Evolutionary conservation across 305 asterid species (phyloP).

Genomic region (Rubia balearica): DNA sequence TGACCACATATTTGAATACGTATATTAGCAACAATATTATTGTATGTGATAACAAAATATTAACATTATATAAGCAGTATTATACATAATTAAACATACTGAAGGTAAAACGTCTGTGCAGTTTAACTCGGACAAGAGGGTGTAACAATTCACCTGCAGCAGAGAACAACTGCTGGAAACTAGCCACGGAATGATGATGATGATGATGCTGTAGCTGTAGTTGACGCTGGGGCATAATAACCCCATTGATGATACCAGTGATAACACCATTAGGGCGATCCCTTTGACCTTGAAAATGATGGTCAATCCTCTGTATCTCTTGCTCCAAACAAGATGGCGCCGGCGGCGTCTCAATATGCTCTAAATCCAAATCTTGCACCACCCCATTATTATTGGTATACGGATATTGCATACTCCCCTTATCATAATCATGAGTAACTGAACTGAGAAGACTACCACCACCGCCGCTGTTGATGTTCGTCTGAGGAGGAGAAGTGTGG

Average conservation of each 20-base stretch:
- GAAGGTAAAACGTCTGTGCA: too few species aligned
- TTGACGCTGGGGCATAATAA: slow-evolving; percentile 1
- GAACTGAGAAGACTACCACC: background rate
- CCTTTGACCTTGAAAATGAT: slow-evolving; percentile 25
- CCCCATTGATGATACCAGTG: slow-evolving; percentile 24
- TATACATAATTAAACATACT: too few species aligned
- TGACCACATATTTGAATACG: too few species aligned
- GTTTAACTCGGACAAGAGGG: too few species aligned
- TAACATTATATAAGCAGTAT: too few species aligned
- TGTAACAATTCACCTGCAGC: slow-evolving; percentile 34
- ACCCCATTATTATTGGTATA: background rate
- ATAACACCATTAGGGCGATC: slow-evolving; percentile 27
- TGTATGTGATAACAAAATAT: too few species aligned
- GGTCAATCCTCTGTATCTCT: slow-evolving; percentile 30
- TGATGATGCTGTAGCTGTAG: slow-evolving; percentile 10
- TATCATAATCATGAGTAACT: background rate
- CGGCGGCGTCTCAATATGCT: slow-evolving; percentile 25
- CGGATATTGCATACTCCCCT: background rate
- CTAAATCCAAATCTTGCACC: slow-evolving; percentile 3
- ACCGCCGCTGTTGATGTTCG: background rate
- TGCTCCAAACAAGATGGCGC: slow-evolving; percentile 6
- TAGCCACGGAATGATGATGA: slow-evolving; percentile 34
- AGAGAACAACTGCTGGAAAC: slow-evolving; percentile 40
- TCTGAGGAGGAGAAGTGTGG: slow-evolving; percentile 14
- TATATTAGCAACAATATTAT: too few species aligned